These are phyloP conservation scores for Nigrospora oryzae DNA, from an alignment of 2,329 filamentous ascomycete genomes.

Conservation along the genomic window DNA sequence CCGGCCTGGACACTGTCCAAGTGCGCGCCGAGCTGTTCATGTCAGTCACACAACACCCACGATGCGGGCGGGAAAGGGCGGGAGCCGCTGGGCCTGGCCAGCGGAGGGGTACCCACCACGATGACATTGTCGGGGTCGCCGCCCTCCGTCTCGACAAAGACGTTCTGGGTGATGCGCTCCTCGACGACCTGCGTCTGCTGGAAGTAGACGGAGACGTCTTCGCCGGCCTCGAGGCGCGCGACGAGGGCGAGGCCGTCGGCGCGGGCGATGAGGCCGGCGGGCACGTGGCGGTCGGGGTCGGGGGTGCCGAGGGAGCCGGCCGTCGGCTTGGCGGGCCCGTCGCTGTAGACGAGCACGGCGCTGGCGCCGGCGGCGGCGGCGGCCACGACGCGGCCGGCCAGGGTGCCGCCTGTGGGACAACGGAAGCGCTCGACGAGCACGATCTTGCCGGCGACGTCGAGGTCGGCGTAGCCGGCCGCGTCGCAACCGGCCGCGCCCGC, in stretches of 20 bases:
- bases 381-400: slow-evolving; percentile 28
- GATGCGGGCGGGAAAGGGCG: not conserved
- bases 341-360: slow-evolving; percentile 31
- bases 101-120: slow-evolving; percentile 2
- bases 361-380: slow-evolving; percentile 25
- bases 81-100: not conserved
- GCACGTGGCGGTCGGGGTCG: slow-evolving; percentile 23
- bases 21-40: slow-evolving; percentile 16
- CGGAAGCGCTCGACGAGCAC: slow-evolving; percentile 29
- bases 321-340: slow-evolving; percentile 24
- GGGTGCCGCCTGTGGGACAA: slow-evolving; percentile 30
- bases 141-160: slow-evolving; percentile 22
- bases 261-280: slow-evolving; percentile 31
- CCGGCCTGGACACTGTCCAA: slow-evolving; percentile 21
- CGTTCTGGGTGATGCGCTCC: slow-evolving; percentile 13
- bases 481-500: slow-evolving; percentile 28
- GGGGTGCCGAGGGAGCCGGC: slow-evolving; percentile 28
- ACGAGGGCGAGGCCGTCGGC: slow-evolving; percentile 31
- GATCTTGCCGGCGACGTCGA: slow-evolving; percentile 29
- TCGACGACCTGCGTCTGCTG: slow-evolving; percentile 29
- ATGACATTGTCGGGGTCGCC: slow-evolving; percentile 16
- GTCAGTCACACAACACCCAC: not conserved
- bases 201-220: slow-evolving; percentile 28
- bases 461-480: slow-evolving; percentile 19
- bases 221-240: slow-evolving; percentile 27